Percentiles rank a stretch among this genome's conserved stretches.
These are phyloP conservation scores for Trichophyton verrucosum DNA, from an alignment of 2,329 filamentous ascomycete genomes.

Conservation along the genomic window DNA sequence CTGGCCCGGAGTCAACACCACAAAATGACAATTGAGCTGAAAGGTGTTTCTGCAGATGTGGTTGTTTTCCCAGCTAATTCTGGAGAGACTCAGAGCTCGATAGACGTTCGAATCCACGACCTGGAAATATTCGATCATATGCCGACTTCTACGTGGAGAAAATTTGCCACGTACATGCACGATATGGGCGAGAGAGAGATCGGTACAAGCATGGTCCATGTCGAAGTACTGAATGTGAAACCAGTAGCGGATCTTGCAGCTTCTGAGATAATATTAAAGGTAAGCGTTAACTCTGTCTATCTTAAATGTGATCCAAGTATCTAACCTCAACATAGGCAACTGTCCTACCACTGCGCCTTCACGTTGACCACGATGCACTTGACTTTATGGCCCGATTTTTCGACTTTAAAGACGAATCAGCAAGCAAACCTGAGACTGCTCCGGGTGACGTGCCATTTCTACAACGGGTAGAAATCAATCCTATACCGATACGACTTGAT, in stretches of 20 bases:
- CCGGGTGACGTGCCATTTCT: slow-evolving; percentile 71
- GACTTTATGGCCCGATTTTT: slow-evolving; percentile 98
- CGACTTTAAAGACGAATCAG: slow-evolving; percentile 77
- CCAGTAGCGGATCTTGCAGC: slow-evolving; percentile 74
- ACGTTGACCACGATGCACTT: slow-evolving; percentile 93
- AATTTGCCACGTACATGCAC: slow-evolving; percentile 87
- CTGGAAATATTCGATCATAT: slow-evolving; percentile 90
- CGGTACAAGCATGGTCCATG: slow-evolving; percentile 75
- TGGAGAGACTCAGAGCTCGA: slow-evolving; percentile 73
- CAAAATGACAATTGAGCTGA: slow-evolving; percentile 90
- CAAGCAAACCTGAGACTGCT: slow-evolving; percentile 25
- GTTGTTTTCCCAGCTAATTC: slow-evolving; percentile 63
- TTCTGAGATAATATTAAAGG: slow-evolving; percentile 75
- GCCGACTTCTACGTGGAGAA: slow-evolving; percentile 93
- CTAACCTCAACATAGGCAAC: slow-evolving; percentile 38
- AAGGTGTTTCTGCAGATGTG: slow-evolving; percentile 70
- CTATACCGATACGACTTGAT: slow-evolving; percentile 73
- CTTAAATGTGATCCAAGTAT: not conserved
- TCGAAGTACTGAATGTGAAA: slow-evolving; percentile 78
- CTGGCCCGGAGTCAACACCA: slow-evolving; percentile 77
- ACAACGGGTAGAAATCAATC: slow-evolving; percentile 75
- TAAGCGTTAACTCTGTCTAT: slow-evolving; percentile 18
- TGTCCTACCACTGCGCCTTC: slow-evolving; percentile 71
- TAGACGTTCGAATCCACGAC: slow-evolving; percentile 70
- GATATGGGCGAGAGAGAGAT: slow-evolving; percentile 78